Base-by-base conservation (phyloP, 257 asterid species). In the Orobanche coerulescens region DNA sequence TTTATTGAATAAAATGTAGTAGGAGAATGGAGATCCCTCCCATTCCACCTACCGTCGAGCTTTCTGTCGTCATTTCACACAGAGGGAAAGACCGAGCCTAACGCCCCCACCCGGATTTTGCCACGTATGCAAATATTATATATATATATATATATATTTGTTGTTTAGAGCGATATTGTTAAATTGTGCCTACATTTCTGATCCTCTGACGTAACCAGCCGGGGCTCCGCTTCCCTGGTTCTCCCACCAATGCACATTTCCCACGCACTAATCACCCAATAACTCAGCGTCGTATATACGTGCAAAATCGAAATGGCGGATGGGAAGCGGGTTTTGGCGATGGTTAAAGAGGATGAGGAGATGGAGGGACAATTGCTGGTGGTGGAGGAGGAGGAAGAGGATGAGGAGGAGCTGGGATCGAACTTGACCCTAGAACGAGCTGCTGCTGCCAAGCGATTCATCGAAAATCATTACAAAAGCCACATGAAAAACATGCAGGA, bases 381-480 rank as follows among this genome's bases (percentile, higher is more conserved):
- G 43, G 62, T 39, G 43, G 56, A 5, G 47, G 93, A 67, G 67
- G 82, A 82, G 6, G 56, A 47, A 31, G 49, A 3, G 56, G 93
- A 61, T 63, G 82, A 78, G 20, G 65, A 59, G 23, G 65, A 73
- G 55, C 60, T 53, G 7, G 84, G 77, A 20, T 84, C 93, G 12
- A 82, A 55, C 76, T 64, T 85, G 72, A 83, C 90, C 7, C 73
- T 80, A 13, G 83, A 80, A 58, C 78, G 87, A 33, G 90, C 75
- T 14, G 90, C 87, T 8, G 87, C 87, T 2, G 90, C 90, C 31
- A 83, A 83, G 73, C 74, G 76, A 67, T 83, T 62, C 63, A 83
- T 83, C 14, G 90, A 83, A 67, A 66, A 74, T 57, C 90, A 83
- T 59, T 83, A 80, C 66, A 83, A 46, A 70, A 51, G 77, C 48